Conservation (phyloP, 2,329 filamentous ascomycete species). For the Alternaria consortialis region DNA sequence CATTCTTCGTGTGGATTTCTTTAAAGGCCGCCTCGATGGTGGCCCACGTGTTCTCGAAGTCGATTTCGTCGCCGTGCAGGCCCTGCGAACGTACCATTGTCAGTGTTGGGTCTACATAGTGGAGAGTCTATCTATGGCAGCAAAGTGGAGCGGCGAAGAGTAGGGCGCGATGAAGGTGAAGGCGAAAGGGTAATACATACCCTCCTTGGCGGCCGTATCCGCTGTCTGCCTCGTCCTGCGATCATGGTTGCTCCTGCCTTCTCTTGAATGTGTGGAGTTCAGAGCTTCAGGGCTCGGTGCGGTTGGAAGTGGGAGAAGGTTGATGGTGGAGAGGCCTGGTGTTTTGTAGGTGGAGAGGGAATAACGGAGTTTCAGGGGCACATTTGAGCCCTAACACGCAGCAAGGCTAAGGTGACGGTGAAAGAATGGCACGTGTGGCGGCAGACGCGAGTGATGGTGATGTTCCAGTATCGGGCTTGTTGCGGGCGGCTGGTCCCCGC, state of each 20-base stretch:
- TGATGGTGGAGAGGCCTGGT: not conserved
- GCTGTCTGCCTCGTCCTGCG: slow-evolving; percentile 65
- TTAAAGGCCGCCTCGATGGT: slow-evolving; percentile 77
- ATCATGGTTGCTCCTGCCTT: slow-evolving; percentile 52
- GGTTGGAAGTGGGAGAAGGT: slow-evolving; percentile 9
- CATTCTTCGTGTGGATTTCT: slow-evolving; percentile 93
- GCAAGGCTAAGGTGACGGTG: not conserved
- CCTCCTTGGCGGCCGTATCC: slow-evolving; percentile 72
- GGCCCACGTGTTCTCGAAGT: slow-evolving; percentile 88
- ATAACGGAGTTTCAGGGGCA: not conserved
- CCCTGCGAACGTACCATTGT: slow-evolving; percentile 56
- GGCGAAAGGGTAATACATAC: slow-evolving; percentile 59
- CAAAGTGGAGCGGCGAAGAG: not conserved
- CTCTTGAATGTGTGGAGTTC: not conserved
- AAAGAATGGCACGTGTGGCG: slow-evolving; percentile 1
- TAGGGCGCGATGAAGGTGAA: slow-evolving; percentile 8
- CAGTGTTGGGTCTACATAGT: slow-evolving; percentile 12
- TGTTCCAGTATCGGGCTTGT: slow-evolving; percentile 1
- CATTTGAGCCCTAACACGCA: not conserved
- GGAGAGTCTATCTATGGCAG: not conserved
- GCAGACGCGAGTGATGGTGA: slow-evolving; percentile 4
- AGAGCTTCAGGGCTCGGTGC: not conserved
- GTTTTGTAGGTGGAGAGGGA: not conserved
- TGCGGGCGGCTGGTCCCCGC: slow-evolving; percentile 14
- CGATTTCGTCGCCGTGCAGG: slow-evolving; percentile 69